A percentile compares a stretch with the other conserved stretches of the same genome.
These are phyloP conservation scores for Talaromyces adpressus DNA, from an alignment of 495 filamentous ascomycete species.

Conservation along the genomic window DNA sequence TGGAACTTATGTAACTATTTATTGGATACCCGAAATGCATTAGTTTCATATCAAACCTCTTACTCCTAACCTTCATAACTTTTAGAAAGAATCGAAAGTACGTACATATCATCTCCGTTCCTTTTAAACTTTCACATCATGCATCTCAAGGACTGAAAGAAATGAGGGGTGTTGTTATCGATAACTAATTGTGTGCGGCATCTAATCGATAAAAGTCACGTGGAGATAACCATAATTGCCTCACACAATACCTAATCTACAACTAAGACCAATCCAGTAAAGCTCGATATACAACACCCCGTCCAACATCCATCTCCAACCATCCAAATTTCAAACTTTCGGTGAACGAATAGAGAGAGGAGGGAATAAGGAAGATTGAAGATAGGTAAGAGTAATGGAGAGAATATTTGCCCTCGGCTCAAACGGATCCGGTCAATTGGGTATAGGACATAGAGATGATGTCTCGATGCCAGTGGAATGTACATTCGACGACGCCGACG, in stretches of 20 bases:
- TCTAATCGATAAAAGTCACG: not conserved
- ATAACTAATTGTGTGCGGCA: not conserved
- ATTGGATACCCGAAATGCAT: not conserved
- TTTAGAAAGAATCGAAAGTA: no score
- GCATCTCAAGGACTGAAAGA: no score
- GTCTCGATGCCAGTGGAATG: conserved; percentile 59
- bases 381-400: conserved; percentile 17
- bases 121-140: no score
- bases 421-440: conserved; percentile 83
- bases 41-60: not conserved
- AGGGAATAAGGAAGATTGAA: no score
- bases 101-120: no score
- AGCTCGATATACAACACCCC: not conserved
- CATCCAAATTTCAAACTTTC: no score
- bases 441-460: conserved; percentile 68
- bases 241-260: not conserved
- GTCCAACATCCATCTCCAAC: no score
- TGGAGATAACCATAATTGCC: not conserved
- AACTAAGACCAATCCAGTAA: not conserved
- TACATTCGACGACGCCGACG: conserved; percentile 27
- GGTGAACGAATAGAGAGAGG: no score
- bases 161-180: not conserved
- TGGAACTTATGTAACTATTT: not conserved
- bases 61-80: no score
- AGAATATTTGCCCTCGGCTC: conserved; percentile 78